Conservation (phyloP, 2,329 filamentous ascomycete species). For the Diaporthe australafricana region DNA sequence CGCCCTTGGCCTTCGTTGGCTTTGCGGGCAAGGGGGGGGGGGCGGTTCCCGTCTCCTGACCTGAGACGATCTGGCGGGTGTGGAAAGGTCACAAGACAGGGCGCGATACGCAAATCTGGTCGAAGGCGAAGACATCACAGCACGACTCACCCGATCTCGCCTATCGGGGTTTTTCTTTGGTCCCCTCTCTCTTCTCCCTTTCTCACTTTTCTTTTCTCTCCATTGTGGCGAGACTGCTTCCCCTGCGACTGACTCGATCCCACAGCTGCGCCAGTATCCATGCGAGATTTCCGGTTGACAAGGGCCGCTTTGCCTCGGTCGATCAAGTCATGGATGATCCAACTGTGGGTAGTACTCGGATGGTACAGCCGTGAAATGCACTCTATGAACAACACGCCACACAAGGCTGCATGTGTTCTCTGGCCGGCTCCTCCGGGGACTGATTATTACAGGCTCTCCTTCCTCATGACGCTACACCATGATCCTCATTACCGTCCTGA, state of each 20-base stretch:
- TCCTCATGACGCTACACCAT: no score
- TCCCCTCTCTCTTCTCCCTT: no score
- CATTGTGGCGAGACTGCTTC: not conserved
- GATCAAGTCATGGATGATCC: not conserved
- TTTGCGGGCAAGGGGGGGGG: not conserved
- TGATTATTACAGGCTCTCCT: no score
- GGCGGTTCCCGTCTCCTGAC: not conserved
- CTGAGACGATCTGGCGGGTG: not conserved
- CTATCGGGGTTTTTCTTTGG: not conserved
- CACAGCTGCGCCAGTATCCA: not conserved
- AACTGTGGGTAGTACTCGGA: no score
- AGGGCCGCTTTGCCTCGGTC: not conserved
- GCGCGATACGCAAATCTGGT: not conserved
- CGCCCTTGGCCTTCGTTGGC: not conserved
- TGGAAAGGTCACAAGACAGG: not conserved
- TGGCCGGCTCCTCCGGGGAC: no score
- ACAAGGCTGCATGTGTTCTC: no score
- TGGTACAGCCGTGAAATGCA: no score
- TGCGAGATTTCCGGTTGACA: not conserved
- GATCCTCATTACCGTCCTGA: no score
- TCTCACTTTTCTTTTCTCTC: no score
- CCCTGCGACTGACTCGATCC: slow-evolving; percentile 13
- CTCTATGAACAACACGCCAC: no score
- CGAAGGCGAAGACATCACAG: not conserved
- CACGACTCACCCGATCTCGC: not conserved